These are phyloP conservation scores for Backusella westeae DNA, from an alignment of 192 early-diverging fungal genomes.

Conservation along the genomic window DNA sequence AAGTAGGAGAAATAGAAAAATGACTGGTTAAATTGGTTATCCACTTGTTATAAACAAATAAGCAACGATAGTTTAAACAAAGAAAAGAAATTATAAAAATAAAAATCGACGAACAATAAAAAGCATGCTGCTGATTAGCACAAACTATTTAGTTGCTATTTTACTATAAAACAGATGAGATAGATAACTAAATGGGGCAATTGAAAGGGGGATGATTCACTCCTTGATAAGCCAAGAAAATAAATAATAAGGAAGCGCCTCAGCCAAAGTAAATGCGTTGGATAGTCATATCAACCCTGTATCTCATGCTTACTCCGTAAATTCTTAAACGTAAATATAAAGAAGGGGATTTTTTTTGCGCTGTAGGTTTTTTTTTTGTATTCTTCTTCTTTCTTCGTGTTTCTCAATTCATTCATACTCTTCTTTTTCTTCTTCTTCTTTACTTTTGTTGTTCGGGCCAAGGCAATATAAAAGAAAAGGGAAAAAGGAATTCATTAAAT, in stretches of 20 bases:
- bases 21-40: slow-evolving; percentile 1
- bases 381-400: not conserved
- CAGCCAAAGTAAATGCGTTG: not conserved
- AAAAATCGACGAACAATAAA: not conserved
- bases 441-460: not conserved
- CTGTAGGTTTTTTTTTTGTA: not conserved
- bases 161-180: not conserved
- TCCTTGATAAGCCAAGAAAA: slow-evolving; percentile 1
- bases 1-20: not conserved
- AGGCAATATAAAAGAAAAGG: not conserved
- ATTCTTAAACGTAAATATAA: slow-evolving; percentile 5
- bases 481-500: not conserved
- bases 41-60: not conserved
- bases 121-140: not conserved
- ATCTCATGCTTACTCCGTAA: not conserved
- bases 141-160: not conserved
- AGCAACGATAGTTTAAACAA: not conserved
- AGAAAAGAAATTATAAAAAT: not conserved
- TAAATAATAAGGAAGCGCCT: not conserved
- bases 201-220: not conserved
- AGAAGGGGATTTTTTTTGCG: not conserved
- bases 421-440: not conserved
- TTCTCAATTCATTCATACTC: not conserved
- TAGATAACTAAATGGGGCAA: not conserved
- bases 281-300: not conserved